Percentiles rank a stretch among this genome's conserved stretches.
phyloP scores from a whole-genome alignment of 2,329 filamentous ascomycete genomes.

The Arthrinium puccinioides region DNA sequence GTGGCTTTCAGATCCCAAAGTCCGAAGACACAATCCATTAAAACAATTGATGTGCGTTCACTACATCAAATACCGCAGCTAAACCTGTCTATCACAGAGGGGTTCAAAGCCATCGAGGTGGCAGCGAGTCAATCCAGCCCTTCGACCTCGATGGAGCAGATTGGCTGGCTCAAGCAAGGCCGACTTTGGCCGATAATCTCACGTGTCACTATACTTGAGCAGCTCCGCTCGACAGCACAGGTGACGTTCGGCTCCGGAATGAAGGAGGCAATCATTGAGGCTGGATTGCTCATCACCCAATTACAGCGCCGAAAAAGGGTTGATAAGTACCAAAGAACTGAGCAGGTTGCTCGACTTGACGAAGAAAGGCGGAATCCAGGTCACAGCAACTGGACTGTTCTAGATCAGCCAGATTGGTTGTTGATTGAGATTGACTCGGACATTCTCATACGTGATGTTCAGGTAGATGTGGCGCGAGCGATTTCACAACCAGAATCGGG shows the following conservation, averaged over 20 bases:
- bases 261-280: constrained; percentile 31
- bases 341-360: constrained; percentile 18
- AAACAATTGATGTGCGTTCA: neutral
- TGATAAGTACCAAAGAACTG: constrained; percentile 16
- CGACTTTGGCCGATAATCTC: constrained; percentile 40
- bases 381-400: constrained; percentile 51
- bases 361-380: constrained; percentile 40
- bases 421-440: constrained; percentile 60
- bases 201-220: constrained; percentile 34
- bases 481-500: constrained; percentile 47
- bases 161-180: constrained; percentile 32
- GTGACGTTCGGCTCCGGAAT: constrained; percentile 24
- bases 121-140: constrained; percentile 6
- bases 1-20: constrained; percentile 10
- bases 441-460: constrained; percentile 52
- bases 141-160: constrained; percentile 10
- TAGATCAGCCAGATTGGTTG: constrained; percentile 52
- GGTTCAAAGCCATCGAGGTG: constrained; percentile 5
- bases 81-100: neutral
- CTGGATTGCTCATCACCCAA: constrained; percentile 34
- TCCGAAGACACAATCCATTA: neutral
- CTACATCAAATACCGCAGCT: constrained; percentile 3
- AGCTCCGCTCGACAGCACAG: constrained; percentile 29
- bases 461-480: constrained; percentile 54
- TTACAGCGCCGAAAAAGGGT: constrained; percentile 39